Percentiles rank a stretch among this genome's conserved stretches.
Evolutionary conservation across 306 rosid species (phyloP).

Genomic region (Hippophae tibetana): DNA sequence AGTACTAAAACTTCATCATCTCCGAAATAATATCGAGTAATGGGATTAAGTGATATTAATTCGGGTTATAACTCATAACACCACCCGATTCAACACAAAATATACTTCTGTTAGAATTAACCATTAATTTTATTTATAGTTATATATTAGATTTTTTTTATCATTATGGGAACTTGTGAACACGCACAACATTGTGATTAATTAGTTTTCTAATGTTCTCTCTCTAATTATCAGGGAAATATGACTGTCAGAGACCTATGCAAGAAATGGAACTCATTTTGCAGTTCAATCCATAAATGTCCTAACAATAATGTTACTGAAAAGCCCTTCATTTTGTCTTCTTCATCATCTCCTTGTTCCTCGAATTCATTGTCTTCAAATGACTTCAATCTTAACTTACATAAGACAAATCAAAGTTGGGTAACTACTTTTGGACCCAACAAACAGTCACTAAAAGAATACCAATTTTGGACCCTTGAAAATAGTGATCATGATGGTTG

Average conservation of each 20-base stretch:
- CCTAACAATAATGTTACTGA: constrained; percentile 18
- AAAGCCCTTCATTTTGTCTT: constrained; percentile 27
- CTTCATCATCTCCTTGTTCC: constrained; percentile 31
- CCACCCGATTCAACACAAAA: no score
- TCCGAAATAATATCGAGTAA: no score
- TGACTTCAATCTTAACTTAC: constrained; percentile 20
- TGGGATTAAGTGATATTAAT: no score
- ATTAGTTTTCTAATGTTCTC: constrained; percentile 3
- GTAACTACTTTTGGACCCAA: constrained; percentile 41
- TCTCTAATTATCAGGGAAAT: constrained; percentile 36
- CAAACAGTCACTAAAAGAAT: constrained; percentile 33
- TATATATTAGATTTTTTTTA: constrained; percentile 1
- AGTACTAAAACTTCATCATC: no score
- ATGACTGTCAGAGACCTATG: constrained; percentile 36
- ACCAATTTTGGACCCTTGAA: constrained; percentile 39
- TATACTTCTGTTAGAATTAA: no score
- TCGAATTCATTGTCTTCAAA: constrained; percentile 32
- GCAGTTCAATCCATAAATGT: constrained; percentile 46
- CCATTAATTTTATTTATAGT: background rate
- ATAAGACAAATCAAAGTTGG: constrained; percentile 17
- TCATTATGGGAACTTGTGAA: background rate
- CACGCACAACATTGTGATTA: background rate
- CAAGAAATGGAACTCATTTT: constrained; percentile 62
- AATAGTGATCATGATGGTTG: constrained; percentile 15
- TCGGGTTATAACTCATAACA: no score